Base-by-base conservation (phyloP, 1,284 basidiomycete species). In the Leucoagaricus sp. region DNA sequence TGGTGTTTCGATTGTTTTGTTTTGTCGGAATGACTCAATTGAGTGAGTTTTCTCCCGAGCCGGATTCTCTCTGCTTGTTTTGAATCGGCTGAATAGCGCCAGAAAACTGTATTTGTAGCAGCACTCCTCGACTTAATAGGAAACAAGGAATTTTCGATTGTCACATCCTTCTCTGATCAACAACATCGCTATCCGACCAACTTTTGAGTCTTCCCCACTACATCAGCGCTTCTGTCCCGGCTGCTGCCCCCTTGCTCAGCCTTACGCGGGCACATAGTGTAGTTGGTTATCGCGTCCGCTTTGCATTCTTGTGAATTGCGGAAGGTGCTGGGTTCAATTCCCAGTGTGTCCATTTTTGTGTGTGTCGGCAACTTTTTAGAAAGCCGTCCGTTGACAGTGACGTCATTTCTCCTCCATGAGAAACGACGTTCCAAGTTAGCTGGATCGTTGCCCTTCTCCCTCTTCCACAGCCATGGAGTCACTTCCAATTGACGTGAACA, bases 401-500 rank as follows among this genome's bases (percentile, higher is more conserved):
- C 51, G 52, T 58, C 57, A 58, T 25, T 26, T 40, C 9, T 41
- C 17, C 19, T 41, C 21, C 9, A 38, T 9, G 8, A 23, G 10
- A 8, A n/a, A 7, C 2, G 6, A 15, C n/a, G 21, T n/a, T 26
- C 31, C 9, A 41, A 38, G 1, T 7, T 12, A n/a, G n/a, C 2
- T 9, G 41, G 47, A 36, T 21, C 21, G n/a, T 41, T 44, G 21
- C 10, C 17, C 42, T 47, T 36, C 25, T 29, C 36, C 12, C 33
- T 31, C 33, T 31, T 15, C 8, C n/a, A 44, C 46, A 31, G 29
- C 46, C 49, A 81, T 83, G 79, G 78, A 79, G 23, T 55, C 67
- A 0, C 67, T 82, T 1, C 80, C 82, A 1, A 60, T 86, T 8
- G 84, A 86, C 67, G 71, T 73, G 33, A 71, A 71, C 2, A 74